A percentile compares a stretch with the other conserved stretches of the same genome.
phyloP scores from a whole-genome alignment of 805 yeast species.

The Lipomyces lipofer region DNA sequence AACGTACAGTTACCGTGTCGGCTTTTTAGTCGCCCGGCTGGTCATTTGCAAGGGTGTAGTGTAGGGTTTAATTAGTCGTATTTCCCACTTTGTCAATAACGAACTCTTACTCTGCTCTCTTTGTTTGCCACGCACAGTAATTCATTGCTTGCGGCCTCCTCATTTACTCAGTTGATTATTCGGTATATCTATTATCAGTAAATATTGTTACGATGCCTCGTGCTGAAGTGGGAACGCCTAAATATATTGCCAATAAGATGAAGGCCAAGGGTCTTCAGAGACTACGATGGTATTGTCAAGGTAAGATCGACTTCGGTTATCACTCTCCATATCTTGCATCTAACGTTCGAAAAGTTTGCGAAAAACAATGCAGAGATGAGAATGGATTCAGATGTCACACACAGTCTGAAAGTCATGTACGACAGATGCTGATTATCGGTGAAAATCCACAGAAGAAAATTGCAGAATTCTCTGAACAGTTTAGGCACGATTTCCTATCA shows the following conservation, averaged over 20 bases:
- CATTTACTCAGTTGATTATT: not conserved
- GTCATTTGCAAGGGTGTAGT: too few species aligned
- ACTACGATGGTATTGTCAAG: conserved; percentile 80
- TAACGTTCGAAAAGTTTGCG: conserved; percentile 54
- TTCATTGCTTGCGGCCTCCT: too few species aligned
- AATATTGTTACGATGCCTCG: conserved; percentile 46
- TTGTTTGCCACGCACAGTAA: too few species aligned
- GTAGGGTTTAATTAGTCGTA: too few species aligned
- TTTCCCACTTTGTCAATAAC: too few species aligned
- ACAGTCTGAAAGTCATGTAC: conserved; percentile 74
- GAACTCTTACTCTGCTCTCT: too few species aligned
- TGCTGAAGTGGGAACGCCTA: conserved; percentile 67
- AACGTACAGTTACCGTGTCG: too few species aligned
- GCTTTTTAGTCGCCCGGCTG: too few species aligned
- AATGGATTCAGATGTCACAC: conserved; percentile 92
- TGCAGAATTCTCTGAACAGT: conserved; percentile 58
- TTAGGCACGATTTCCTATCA: conserved; percentile 63
- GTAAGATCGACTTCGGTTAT: conserved; percentile 1
- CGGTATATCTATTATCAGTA: not conserved
- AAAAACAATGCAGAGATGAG: conserved; percentile 91
- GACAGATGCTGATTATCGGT: conserved; percentile 52
- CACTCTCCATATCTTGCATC: conserved; percentile 32
- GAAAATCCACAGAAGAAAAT: conserved; percentile 48
- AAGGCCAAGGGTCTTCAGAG: conserved; percentile 84
- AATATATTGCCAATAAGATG: conserved; percentile 70